Conservation (phyloP, 1,139 yeast genomes). For the Debaryomyces singareniensis region DNA sequence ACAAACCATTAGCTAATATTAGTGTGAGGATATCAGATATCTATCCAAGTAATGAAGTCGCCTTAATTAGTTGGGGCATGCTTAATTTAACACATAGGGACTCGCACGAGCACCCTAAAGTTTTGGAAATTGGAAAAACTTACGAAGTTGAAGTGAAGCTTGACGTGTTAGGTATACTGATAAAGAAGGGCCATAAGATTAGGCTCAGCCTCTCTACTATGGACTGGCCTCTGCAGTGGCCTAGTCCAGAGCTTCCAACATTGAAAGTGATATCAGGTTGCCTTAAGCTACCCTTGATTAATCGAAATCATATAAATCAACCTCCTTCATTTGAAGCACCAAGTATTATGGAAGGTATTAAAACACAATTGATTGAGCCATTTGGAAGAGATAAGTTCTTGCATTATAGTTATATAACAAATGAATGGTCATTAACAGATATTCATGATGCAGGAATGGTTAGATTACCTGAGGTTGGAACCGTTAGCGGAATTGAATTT, state of each 20-base stretch:
- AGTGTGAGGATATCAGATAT: conserved; percentile 30
- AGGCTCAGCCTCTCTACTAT: conserved; percentile 31
- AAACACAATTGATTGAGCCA: not conserved
- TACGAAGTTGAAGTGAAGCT: conserved; percentile 24
- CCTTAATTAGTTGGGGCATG: conserved; percentile 37
- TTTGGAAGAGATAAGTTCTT: not conserved
- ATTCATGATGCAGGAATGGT: not conserved
- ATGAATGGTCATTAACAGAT: not conserved
- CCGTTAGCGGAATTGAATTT: conserved; percentile 18
- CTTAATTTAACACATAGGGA: conserved; percentile 28
- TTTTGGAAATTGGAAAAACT: conserved; percentile 16
- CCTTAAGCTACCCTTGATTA: conserved; percentile 3
- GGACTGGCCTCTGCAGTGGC: conserved; percentile 42
- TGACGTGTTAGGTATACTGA: conserved; percentile 29
- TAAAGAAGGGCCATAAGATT: conserved; percentile 24
- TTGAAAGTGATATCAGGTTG: conserved; percentile 13
- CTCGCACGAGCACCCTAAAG: conserved; percentile 30
- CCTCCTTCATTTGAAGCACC: not conserved
- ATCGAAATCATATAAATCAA: not conserved
- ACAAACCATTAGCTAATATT: conserved; percentile 25
- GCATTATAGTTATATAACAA: not conserved
- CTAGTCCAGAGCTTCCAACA: conserved; percentile 25
- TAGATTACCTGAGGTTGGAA: conserved; percentile 10
- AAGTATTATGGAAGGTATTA: not conserved
- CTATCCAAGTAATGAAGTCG: conserved; percentile 23